These are phyloP conservation scores for Beta lomatogona DNA, from an alignment of 179 eudicot genomes.

Conservation along the genomic window DNA sequence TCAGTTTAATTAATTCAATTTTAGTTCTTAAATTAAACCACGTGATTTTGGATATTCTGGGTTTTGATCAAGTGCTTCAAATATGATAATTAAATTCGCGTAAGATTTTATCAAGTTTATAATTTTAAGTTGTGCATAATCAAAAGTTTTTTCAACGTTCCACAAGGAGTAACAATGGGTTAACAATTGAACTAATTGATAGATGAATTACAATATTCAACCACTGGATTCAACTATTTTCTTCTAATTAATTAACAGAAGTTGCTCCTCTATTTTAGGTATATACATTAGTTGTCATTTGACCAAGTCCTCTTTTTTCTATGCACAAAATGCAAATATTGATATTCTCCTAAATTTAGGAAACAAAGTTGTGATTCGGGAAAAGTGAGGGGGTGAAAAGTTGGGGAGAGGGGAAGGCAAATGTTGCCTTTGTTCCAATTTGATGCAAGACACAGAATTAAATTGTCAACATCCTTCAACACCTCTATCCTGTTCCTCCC, in stretches of 20 bases:
- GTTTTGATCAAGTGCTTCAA: too few species aligned
- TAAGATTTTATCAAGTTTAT: too few species aligned
- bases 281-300: background rate
- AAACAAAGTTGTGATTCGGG: conserved; percentile 3
- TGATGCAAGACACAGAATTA: background rate
- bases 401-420: background rate
- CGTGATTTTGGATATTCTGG: too few species aligned
- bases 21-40: too few species aligned
- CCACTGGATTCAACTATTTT: background rate
- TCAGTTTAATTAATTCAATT: too few species aligned
- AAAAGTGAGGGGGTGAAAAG: background rate
- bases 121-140: too few species aligned
- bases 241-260: background rate
- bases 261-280: background rate
- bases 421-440: background rate
- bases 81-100: too few species aligned
- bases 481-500: background rate
- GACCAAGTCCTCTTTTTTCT: background rate
- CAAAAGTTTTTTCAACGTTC: too few species aligned
- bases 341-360: background rate
- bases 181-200: too few species aligned
- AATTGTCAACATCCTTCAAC: background rate
- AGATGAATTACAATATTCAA: background rate
- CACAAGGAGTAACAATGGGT: too few species aligned
- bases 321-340: background rate